Evolutionary conservation across 2,329 filamentous ascomycete species (phyloP).

Genomic region (Fusarium cicatricum): DNA sequence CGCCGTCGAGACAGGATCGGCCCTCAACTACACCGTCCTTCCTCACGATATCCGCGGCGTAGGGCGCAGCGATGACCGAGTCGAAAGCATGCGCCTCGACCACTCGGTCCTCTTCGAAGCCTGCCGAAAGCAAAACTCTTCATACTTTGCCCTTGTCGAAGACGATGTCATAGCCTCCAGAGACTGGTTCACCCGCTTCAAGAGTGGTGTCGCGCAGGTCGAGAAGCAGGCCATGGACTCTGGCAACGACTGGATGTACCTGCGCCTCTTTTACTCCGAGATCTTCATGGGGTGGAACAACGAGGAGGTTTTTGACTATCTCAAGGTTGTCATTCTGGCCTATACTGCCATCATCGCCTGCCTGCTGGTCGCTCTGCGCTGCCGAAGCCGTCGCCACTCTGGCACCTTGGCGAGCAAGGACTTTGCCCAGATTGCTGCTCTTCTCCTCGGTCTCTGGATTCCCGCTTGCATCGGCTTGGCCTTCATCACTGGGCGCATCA

Average conservation of each 20-base stretch:
- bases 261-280: slow-evolving; percentile 51
- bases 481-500: slow-evolving; percentile 43
- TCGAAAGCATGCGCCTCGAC: slow-evolving; percentile 47
- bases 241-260: slow-evolving; percentile 46
- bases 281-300: slow-evolving; percentile 50
- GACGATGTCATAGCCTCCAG: slow-evolving; percentile 49
- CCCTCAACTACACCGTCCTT: slow-evolving; percentile 23
- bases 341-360: slow-evolving; percentile 37
- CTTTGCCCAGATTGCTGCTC: slow-evolving; percentile 38
- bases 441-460: slow-evolving; percentile 43
- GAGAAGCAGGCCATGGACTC: slow-evolving; percentile 33
- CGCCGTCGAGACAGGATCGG: slow-evolving; percentile 6
- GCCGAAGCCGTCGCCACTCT: slow-evolving; percentile 13
- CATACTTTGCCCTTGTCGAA: slow-evolving; percentile 50
- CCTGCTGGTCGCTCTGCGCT: slow-evolving; percentile 17
- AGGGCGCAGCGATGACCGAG: slow-evolving; percentile 40
- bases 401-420: slow-evolving; percentile 20
- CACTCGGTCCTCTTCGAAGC: slow-evolving; percentile 46
- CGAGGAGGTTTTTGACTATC: slow-evolving; percentile 46
- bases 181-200: slow-evolving; percentile 46
- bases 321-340: slow-evolving; percentile 36
- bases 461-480: slow-evolving; percentile 45
- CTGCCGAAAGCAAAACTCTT: slow-evolving; percentile 41
- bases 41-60: slow-evolving; percentile 36
- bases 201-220: slow-evolving; percentile 40